Base-by-base conservation (phyloP, 2,329 filamentous ascomycete species). In the Sodiomyces alkalinus region DNA sequence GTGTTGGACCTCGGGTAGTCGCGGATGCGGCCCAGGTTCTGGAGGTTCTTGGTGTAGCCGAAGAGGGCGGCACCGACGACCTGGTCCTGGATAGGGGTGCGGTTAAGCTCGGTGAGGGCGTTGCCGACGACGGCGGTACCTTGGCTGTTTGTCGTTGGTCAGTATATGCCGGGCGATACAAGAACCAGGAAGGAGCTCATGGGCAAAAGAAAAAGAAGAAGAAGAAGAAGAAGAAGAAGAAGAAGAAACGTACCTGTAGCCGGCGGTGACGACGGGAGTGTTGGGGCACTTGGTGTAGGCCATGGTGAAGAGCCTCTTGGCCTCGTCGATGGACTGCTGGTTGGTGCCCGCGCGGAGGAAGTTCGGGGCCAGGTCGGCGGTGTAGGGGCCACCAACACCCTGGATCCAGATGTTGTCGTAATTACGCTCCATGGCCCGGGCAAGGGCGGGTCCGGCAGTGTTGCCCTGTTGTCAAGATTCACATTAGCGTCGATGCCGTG, bases 101-200 rank as follows among this genome's bases (percentile, higher is more conserved):
- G 29, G 25, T 38, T 33, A 14, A 59, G 40, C n/a, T 49, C 43
- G 8, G 47, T 41, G 26, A 63, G 40, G 6, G 55, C 41, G 20
- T 48, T 47, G 14, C 52, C 48, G n/a, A 57, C 49, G 28, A 64
- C 51, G 2, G 59, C 59, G 4, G 54, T 50, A 17, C 59, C 60
- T 40, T 62, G 48, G 26, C 49, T 46, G 32, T 52, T 15, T 9
- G 5, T 2, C 9, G 9, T 22, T 6, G 17, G 19, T 17, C 13
- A 26, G 23, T 9, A 16, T 3, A 8, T n/a, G n/a, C n/a, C n/a
- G n/a, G n/a, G n/a, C n/a, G n/a, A n/a, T n/a, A n/a, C n/a, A n/a
- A n/a, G 11, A 7, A 22, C 11, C 21, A 23, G n/a, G 9, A n/a
- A n/a, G n/a, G n/a, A n/a, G n/a, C n/a, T n/a, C n/a, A n/a, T n/a